Evolutionary conservation across 2,329 filamentous ascomycete species (phyloP).

Genomic region (Penicillium polonicum): DNA sequence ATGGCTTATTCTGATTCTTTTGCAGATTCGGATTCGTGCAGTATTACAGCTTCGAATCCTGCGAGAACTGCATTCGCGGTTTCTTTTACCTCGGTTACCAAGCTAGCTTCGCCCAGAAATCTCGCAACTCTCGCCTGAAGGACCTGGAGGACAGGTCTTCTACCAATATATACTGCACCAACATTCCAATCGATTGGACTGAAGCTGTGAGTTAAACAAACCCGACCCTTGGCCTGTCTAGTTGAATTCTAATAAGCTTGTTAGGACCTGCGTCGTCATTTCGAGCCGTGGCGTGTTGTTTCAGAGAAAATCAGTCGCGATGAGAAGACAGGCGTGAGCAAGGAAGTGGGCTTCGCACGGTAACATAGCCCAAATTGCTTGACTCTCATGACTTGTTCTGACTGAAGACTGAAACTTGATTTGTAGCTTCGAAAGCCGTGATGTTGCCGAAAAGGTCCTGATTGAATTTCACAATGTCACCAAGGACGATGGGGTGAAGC

Average conservation of each 20-base stretch:
- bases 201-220: constrained; percentile 68
- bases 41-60: constrained; percentile 81
- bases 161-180: constrained; percentile 97
- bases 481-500: constrained; percentile 74
- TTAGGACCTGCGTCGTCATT: constrained; percentile 70
- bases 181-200: constrained; percentile 86
- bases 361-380: constrained; percentile 41
- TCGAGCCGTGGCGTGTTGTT: constrained; percentile 62
- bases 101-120: constrained; percentile 97
- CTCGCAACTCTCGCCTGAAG: constrained; percentile 97
- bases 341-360: constrained; percentile 96
- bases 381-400: constrained; percentile 2
- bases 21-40: constrained; percentile 94
- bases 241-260: constrained; percentile 54
- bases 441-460: constrained; percentile 88
- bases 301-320: constrained; percentile 96
- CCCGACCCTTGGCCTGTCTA: neutral
- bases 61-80: constrained; percentile 92
- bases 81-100: constrained; percentile 95
- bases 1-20: constrained; percentile 24
- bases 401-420: constrained; percentile 13
- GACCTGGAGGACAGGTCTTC: constrained; percentile 85
- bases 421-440: constrained; percentile 78
- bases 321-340: constrained; percentile 78
- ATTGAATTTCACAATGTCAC: constrained; percentile 78